These are phyloP conservation scores for Digitaria exilis DNA, from an alignment of 202 grass and related monocot genomes.

Conservation along the genomic window DNA sequence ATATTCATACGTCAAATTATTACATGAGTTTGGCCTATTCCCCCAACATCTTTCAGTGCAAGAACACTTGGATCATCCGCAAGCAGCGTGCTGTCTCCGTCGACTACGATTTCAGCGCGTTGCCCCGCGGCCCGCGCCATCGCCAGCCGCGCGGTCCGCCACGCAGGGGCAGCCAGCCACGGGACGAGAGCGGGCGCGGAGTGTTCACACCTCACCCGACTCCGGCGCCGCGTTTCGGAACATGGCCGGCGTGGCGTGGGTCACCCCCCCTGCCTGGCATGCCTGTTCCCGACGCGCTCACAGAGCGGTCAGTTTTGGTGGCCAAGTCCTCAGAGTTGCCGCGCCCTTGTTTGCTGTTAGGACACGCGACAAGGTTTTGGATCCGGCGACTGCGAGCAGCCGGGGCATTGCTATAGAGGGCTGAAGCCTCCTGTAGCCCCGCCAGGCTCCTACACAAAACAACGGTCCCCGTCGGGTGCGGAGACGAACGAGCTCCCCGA, in stretches of 20 bases:
- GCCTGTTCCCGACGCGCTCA: not conserved
- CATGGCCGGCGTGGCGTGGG: not conserved
- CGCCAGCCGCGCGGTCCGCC: not conserved
- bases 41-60: no score
- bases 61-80: not conserved
- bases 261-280: not conserved
- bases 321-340: not conserved
- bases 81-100: not conserved
- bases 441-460: not conserved
- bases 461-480: not conserved
- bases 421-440: no score
- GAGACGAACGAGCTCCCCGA: not conserved
- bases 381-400: no score
- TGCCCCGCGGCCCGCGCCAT: not conserved
- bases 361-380: not conserved
- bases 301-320: slow-evolving; percentile 11
- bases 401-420: no score
- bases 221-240: not conserved
- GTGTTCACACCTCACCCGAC: not conserved
- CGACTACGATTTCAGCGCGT: not conserved
- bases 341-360: not conserved
- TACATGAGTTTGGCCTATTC: no score
- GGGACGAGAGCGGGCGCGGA: not conserved
- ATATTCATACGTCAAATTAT: no score
- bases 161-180: slow-evolving; percentile 8